Evolutionary conservation across 2,329 filamentous ascomycete genomes (phyloP).

Genomic region (Keithomyces neogunnii): DNA sequence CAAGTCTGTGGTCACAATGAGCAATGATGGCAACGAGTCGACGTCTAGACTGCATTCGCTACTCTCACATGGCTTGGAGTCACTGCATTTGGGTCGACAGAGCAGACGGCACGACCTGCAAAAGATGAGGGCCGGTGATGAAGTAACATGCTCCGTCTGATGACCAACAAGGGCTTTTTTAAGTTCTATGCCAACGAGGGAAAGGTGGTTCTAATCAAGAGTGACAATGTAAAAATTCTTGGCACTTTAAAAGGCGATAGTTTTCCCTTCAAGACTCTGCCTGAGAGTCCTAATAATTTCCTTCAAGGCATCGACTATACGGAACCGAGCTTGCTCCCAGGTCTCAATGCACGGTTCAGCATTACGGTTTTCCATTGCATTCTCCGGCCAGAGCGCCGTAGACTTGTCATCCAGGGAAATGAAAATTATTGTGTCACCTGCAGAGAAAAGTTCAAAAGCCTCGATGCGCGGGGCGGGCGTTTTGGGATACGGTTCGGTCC

Average conservation of each 20-base stretch:
- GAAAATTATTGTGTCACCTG: conserved; percentile 10
- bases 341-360: conserved; percentile 26
- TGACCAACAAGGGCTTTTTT: conserved; percentile 8
- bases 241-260: conserved; percentile 4
- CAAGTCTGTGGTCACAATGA: not conserved
- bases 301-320: conserved; percentile 18
- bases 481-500: conserved; percentile 10
- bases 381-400: conserved; percentile 6
- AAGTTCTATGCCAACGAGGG: not conserved
- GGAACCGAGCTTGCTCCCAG: conserved; percentile 23
- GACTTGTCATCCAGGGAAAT: conserved; percentile 11
- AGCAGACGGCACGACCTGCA: conserved; percentile 9
- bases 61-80: conserved; percentile 2
- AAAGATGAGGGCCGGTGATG: conserved; percentile 6
- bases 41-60: conserved; percentile 10
- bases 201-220: conserved; percentile 10
- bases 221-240: conserved; percentile 8
- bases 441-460: conserved; percentile 7
- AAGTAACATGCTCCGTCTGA: conserved; percentile 11
- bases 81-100: conserved; percentile 1
- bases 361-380: conserved; percentile 23
- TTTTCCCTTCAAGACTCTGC: conserved; percentile 15
- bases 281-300: conserved; percentile 9
- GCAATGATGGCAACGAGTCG: not conserved
- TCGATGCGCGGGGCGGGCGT: conserved; percentile 10